Base-by-base conservation (phyloP, 139 green algal species). In the Pleodorina starrii region DNA sequence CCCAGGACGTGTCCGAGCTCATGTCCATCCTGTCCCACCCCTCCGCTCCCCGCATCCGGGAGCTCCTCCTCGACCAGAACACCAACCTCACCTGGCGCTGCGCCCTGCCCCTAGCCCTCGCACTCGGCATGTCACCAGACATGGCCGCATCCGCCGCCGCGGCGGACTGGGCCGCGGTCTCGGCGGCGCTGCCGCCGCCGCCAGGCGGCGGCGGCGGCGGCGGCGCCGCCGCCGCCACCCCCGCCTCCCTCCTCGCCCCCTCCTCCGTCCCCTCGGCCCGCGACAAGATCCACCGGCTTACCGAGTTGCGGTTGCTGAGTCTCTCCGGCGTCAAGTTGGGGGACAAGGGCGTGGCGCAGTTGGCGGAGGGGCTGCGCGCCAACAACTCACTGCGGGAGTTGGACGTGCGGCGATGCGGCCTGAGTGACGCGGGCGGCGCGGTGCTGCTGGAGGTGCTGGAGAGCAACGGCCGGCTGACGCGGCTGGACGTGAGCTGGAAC, bases 401-500 rank as follows among this genome's bases (percentile, higher is more conserved):
- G 36, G 76, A 82, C 66, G 38, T 93, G 32, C 60, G 51, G 21
- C 90, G 90, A n/a, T 91, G 87, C 87, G 83, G 51, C 66, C 81
- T 93, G 25, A 79, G 59, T 7, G 90, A 93, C 68, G 17, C 38
- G 4, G 90, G 90, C 38, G 90, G 87, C 51, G 71, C 48, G 42
- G 87, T 72, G 42, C 76, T 93, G 50, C 21, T 90, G 25, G 87
- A 91, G 6, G 66, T 85, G 42, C 73, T 93, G 32, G 72, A 29
- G 35, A 44, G 27, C 74, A 82, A 82, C 74, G 74, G 43, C 44
- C 46, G 27, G 43, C 74, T 82, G 44, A 44, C 69, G 36, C 72
- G 68, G 5, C 87, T 93, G 57, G 84, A 93, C 69, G 32, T 89
- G 29, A 90, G 77, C 42, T 93, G 91, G 87, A 92, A 90, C 68